These are phyloP conservation scores for Agrocybe pediades DNA, from an alignment of 768 basidiomycete genomes.

Conservation along the genomic window DNA sequence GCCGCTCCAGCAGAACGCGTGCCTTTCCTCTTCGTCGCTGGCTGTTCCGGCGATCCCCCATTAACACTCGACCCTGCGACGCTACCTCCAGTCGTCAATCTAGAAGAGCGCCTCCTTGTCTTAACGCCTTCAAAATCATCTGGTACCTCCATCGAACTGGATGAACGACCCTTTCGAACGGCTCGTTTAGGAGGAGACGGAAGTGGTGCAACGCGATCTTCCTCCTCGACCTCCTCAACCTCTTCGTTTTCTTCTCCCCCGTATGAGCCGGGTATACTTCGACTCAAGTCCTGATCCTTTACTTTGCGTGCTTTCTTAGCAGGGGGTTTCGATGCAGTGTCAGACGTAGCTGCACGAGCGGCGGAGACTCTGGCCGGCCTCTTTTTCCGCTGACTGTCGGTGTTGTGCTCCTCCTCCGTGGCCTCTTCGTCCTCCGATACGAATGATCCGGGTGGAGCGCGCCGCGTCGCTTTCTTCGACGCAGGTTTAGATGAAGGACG, in stretches of 20 bases:
- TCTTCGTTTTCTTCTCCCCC: slow-evolving; percentile 33
- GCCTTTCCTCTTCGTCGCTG: slow-evolving; percentile 22
- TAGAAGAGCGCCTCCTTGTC: slow-evolving; percentile 46
- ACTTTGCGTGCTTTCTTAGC: slow-evolving; percentile 23
- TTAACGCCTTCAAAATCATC: slow-evolving; percentile 35
- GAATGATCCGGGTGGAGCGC: slow-evolving; percentile 19
- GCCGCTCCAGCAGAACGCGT: slow-evolving; percentile 8
- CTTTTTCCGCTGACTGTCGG: slow-evolving; percentile 13
- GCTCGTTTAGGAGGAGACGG: slow-evolving; percentile 26
- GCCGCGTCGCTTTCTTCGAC: slow-evolving; percentile 42
- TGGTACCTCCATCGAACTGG: slow-evolving; percentile 29
- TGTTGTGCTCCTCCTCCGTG: slow-evolving; percentile 24
- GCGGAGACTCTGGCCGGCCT: slow-evolving; percentile 7
- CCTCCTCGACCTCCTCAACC: slow-evolving; percentile 35
- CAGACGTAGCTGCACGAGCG: not conserved
- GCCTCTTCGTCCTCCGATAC: slow-evolving; percentile 25
- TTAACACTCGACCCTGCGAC: no score
- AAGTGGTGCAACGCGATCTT: slow-evolving; percentile 40
- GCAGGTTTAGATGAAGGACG: slow-evolving; percentile 18
- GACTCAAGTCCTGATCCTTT: slow-evolving; percentile 20
- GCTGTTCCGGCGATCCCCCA: slow-evolving; percentile 27
- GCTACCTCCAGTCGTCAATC: slow-evolving; percentile 35
- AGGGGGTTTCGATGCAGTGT: slow-evolving; percentile 17
- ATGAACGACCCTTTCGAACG: slow-evolving; percentile 28
- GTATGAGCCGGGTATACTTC: slow-evolving; percentile 45